Base-by-base conservation (phyloP, 2,329 filamentous ascomycete genomes). In the Sporothrix brunneoviolacea region DNA sequence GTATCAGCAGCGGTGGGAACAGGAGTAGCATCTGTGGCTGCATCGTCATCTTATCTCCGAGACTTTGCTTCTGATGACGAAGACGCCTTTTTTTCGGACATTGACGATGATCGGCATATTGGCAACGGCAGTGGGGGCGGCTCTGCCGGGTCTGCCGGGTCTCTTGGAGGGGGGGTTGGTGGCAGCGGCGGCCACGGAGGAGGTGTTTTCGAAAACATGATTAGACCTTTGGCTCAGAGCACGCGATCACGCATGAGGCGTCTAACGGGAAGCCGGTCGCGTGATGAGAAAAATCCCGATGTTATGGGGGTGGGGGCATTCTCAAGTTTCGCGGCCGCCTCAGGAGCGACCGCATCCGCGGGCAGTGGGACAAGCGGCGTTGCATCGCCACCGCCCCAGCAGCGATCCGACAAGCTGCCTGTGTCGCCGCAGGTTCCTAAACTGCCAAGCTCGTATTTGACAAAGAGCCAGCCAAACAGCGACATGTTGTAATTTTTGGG, bases 11-110 rank as follows among this genome's bases (percentile, higher is more conserved):
- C 24, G 9, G 37, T 30, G 19, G 27, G n/a, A 4, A 30, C 36
- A 1, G 33, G 21, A 10, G 80, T 95, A 45, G 96, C 91, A 0
- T 94, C 89, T 0, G 90, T 91, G 1, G 79, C 79, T 4, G 72
- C 77, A 7, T 72, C 80, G 10, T 68, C 75, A 6, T 75, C 74
- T 8, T 76, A 79, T 58, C 73, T 81, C 55, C 65, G 73, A 33
- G 81, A 86, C 12, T 75, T 87, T 43, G 72, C 82, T 3, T 88
- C 85, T 0, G 86, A 94, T 52, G 89, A 95, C 51, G 90, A 95
- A 58, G 83, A 88, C 37, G 87, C 86, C 46, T 76, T 86, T 0
- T 84, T 91, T 58, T 95, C 88, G 0, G 91, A 96, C 57, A 82
- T 82, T 13, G 86, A 90, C 64, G 71, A 82, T 59, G 71, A 82